Base-by-base conservation (phyloP, 164 flowering plant genomes). In the Akebia trifoliata region DNA sequence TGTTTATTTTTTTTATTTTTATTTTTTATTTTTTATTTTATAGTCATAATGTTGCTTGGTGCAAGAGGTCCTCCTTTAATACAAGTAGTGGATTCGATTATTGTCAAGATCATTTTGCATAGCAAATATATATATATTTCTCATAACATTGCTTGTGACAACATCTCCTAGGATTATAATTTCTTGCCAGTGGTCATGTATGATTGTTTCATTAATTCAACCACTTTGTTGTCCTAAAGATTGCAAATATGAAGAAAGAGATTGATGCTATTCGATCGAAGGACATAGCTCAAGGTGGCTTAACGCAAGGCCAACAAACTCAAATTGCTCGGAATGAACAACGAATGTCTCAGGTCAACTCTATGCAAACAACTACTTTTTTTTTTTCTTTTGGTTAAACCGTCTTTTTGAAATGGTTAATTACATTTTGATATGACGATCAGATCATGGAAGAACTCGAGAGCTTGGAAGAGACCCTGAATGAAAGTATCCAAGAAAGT, bases 251-350 rank as follows among this genome's bases (percentile, higher is more conserved):
- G 99, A 94, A 81, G 79, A 94, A 86, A 77, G 97, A 94, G 71
- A 90, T 94, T 58, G 90, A 84, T 74, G 90, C 91, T 14, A 94
- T 90, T 64, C 89, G 91, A 58, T 89, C 78, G 36, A 94, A 94
- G 73, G 99, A 94, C 66, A 94, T 90, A 67, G 30, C 88, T 64
- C 99, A 94, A 77, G 99, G 99, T 61, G 99, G 97, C 31, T 74
- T 94, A 68, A 88, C 97, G 18, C 97, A 94, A 68, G 99, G 97
- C n/a, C 99, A 94, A 46, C 99, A 90, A 74, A 94, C 97, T 56
- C 99, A 94, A 70, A 94, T 94, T 73, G 99, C 99, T 63, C 74
- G 97, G 45, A 94, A 94, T 74, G 99, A 94, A 61, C 93, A 85
- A 69, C 78, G 96, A 74, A 94, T 82, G 32, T 61, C 91, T 8